Evolutionary conservation across 179 eudicot species (phyloP).

Genomic region (Dionaea muscipula): DNA sequence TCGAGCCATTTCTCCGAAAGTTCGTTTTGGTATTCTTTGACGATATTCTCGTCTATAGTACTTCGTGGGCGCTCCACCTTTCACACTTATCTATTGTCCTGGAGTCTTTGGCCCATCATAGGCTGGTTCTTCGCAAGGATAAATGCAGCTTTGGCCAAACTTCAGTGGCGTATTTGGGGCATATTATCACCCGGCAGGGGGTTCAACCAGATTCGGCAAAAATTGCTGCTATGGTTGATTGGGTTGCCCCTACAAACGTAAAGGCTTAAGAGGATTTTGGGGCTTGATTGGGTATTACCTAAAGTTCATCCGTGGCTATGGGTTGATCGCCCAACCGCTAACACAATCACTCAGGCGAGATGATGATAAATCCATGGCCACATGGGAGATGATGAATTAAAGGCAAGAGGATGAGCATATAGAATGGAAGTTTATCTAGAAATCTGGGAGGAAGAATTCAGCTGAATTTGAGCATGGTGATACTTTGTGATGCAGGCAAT

Average conservation of each 20-base stretch:
- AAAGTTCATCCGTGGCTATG: background rate
- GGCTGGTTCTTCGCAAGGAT: background rate
- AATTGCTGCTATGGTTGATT: background rate
- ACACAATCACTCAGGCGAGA: background rate
- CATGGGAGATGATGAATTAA: too few species aligned
- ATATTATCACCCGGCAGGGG: background rate
- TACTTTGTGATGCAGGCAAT: too few species aligned
- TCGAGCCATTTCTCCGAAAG: background rate
- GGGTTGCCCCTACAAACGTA: background rate
- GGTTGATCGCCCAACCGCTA: background rate
- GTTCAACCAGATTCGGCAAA: constrained; percentile 2
- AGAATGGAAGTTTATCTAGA: too few species aligned
- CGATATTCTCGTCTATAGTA: too few species aligned
- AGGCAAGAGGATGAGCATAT: too few species aligned
- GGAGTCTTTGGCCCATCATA: background rate
- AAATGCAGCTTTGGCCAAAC: constrained; percentile 4
- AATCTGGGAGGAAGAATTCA: too few species aligned
- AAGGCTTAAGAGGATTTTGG: background rate
- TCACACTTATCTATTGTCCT: background rate
- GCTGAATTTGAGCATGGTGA: too few species aligned
- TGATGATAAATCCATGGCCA: too few species aligned
- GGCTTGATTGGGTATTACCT: background rate
- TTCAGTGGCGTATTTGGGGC: constrained; percentile 3
- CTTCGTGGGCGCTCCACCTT: too few species aligned
- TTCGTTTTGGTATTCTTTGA: too few species aligned